Conservation (phyloP, 1,139 yeast genomes). For the Debaryomyces psychrophilus region DNA sequence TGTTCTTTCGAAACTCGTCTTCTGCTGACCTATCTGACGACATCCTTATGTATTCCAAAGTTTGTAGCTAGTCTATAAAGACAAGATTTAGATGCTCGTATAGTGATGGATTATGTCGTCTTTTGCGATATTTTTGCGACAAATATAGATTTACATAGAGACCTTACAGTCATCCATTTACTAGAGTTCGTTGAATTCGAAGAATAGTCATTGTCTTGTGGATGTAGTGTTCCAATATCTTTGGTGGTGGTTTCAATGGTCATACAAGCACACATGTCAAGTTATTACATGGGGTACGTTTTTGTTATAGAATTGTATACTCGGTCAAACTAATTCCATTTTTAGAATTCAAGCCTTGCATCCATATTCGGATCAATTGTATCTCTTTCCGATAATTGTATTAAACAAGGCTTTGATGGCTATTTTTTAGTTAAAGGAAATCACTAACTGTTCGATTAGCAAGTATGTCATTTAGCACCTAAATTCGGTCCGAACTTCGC, state of each 20-base stretch:
- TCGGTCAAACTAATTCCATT: too few relatives aligned
- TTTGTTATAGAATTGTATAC: too few relatives aligned
- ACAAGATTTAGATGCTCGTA: conserved; percentile 2
- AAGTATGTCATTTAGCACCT: background rate
- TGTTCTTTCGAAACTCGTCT: background rate
- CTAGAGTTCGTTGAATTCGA: background rate
- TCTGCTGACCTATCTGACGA: background rate
- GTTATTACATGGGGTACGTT: too few relatives aligned
- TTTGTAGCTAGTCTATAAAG: background rate
- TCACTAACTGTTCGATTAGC: background rate
- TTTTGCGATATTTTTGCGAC: conserved; percentile 6
- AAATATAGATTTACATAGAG: background rate
- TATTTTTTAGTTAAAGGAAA: background rate
- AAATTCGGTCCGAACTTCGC: background rate
- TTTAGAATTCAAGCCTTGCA: too few relatives aligned
- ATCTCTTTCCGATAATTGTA: too few relatives aligned
- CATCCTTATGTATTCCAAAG: background rate
- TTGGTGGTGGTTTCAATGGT: too few relatives aligned
- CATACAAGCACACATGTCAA: too few relatives aligned
- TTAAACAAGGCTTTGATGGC: too few relatives aligned
- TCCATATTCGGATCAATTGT: too few relatives aligned
- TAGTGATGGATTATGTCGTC: background rate
- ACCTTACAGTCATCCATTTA: background rate
- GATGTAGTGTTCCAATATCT: too few relatives aligned
- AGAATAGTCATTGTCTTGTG: too few relatives aligned